A percentile compares a stretch with the other conserved stretches of the same genome.
Evolutionary conservation across 345 rosid genomes (phyloP).

Genomic region (Lumnitzera littorea): DNA sequence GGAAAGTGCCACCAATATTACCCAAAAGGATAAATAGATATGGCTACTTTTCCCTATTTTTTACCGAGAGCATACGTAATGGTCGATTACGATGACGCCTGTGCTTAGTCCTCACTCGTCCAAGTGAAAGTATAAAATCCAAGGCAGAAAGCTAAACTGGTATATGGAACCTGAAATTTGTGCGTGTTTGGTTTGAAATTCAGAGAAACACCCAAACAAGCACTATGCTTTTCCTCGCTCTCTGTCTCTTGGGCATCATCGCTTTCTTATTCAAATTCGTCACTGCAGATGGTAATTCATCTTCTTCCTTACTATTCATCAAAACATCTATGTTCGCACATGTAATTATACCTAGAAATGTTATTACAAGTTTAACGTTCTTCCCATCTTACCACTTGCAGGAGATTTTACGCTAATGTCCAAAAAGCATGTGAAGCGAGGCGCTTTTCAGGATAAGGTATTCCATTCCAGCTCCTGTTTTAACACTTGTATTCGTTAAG

Average conservation of each 20-base stretch:
- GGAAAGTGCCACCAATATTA: no score
- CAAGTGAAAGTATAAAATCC: no score
- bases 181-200: no score
- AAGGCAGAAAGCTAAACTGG: no score
- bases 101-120: no score
- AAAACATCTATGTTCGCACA: not conserved
- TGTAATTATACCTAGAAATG: not conserved
- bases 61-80: no score
- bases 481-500: no score
- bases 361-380: not conserved
- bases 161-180: no score
- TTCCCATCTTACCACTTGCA: conserved; percentile 8
- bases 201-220: no score
- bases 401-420: conserved; percentile 74
- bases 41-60: no score
- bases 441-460: conserved; percentile 80
- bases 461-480: not conserved
- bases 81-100: no score
- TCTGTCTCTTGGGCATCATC: conserved; percentile 10
- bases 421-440: conserved; percentile 60
- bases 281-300: conserved; percentile 49
- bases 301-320: not conserved
- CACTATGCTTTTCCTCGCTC: conserved; percentile 14
- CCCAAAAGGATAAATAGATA: no score
- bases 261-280: conserved; percentile 39